phyloP scores from a whole-genome alignment of 1,139 yeast species.

The Hyphopichia burtonii region DNA sequence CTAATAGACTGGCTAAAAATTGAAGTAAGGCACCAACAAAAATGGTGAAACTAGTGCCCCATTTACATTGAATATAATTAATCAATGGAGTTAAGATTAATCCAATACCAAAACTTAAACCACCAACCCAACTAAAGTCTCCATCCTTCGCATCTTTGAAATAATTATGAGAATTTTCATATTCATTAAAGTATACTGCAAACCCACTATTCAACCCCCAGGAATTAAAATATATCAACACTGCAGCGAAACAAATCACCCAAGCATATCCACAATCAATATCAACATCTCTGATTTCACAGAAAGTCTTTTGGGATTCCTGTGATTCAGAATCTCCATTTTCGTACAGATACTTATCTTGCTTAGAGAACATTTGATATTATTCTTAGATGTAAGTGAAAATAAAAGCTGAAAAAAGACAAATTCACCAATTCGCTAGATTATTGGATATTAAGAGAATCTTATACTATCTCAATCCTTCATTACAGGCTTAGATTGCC shows the following conservation, averaged over 20 bases:
- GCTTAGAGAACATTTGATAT: not conserved
- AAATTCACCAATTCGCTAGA: too few species aligned
- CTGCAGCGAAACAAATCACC: constrained; percentile 41
- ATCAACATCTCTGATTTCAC: constrained; percentile 2
- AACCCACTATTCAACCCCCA: constrained; percentile 58
- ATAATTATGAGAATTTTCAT: constrained; percentile 31
- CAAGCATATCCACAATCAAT: constrained; percentile 52
- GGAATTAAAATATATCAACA: constrained; percentile 42
- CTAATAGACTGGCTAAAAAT: constrained; percentile 50
- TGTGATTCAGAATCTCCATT: not conserved
- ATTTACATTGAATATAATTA: constrained; percentile 34
- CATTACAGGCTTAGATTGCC: too few species aligned
- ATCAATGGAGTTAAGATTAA: constrained; percentile 36
- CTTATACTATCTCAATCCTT: too few species aligned
- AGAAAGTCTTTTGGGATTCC: not conserved
- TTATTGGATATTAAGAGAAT: too few species aligned
- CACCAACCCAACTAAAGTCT: constrained; percentile 43
- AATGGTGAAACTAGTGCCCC: constrained; percentile 40
- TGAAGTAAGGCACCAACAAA: constrained; percentile 47
- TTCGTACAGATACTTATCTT: not conserved
- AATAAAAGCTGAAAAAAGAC: too few species aligned
- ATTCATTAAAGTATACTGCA: constrained; percentile 50
- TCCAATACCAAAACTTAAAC: constrained; percentile 41
- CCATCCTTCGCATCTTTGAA: constrained; percentile 40
- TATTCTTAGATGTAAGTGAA: too few species aligned